Conservation (phyloP, 768 basidiomycete species). For the Roridomyces roridus region DNA sequence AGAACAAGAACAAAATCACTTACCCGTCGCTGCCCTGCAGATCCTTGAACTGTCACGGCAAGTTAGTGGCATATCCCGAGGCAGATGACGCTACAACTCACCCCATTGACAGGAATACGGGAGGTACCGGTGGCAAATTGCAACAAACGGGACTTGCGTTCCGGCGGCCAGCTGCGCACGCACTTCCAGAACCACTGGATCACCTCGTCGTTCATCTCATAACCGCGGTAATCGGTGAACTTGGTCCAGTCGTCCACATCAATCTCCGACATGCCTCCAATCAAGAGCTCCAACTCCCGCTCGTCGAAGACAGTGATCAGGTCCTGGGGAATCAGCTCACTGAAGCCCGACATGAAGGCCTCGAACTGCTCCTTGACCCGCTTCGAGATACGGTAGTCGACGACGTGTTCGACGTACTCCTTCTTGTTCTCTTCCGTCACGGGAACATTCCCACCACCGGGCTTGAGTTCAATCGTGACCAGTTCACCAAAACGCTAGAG, state of each 20-base stretch:
- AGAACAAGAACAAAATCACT: no score
- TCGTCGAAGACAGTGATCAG: constrained; percentile 99
- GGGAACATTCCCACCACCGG: constrained; percentile 82
- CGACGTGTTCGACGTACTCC: constrained; percentile 93
- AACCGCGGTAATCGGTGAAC: constrained; percentile 98
- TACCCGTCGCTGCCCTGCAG: constrained; percentile 91
- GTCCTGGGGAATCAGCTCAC: constrained; percentile 98
- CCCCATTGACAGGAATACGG: constrained; percentile 94
- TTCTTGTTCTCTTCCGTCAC: constrained; percentile 99
- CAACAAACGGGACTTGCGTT: constrained; percentile 94
- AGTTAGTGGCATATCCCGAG: no score
- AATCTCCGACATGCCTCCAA: constrained; percentile 99
- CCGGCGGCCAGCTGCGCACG: constrained; percentile 96
- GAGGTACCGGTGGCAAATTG: constrained; percentile 98
- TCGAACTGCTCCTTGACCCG: constrained; percentile 99
- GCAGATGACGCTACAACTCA: no score
- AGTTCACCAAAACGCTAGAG: constrained; percentile 98
- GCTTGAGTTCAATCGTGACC: constrained; percentile 94
- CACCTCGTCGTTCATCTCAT: constrained; percentile 93
- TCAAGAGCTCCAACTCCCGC: constrained; percentile 94
- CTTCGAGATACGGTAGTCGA: constrained; percentile 96
- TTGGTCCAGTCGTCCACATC: constrained; percentile 99
- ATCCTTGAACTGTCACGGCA: constrained; percentile 78
- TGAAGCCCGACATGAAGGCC: constrained; percentile 99
- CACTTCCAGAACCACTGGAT: constrained; percentile 99